A percentile compares a stretch with the other conserved stretches of the same genome.
Conservation (phyloP, 2,329 filamentous ascomycete species). For the Xylariaceae sp. region DNA sequence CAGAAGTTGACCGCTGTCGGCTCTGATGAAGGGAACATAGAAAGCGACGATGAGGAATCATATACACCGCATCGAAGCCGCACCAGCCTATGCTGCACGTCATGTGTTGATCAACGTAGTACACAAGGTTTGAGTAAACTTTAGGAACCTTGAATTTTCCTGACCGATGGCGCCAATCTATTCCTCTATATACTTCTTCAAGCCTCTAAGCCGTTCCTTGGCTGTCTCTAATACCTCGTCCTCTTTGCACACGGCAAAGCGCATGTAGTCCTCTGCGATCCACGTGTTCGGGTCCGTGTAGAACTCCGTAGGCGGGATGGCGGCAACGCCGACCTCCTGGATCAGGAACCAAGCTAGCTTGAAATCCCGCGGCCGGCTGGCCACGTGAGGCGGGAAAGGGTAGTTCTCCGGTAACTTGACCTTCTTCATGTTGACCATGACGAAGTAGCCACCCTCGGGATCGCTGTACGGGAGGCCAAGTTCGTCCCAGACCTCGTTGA, state of each 20-base stretch:
- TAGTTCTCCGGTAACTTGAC: slow-evolving; percentile 84
- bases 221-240: slow-evolving; percentile 81
- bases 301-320: slow-evolving; percentile 96
- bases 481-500: slow-evolving; percentile 81
- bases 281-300: slow-evolving; percentile 84
- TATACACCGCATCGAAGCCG: neutral
- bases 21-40: neutral
- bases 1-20: neutral
- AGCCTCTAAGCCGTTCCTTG: slow-evolving; percentile 71
- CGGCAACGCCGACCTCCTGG: slow-evolving; percentile 91
- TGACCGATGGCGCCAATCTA: slow-evolving; percentile 10
- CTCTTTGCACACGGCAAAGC: slow-evolving; percentile 96
- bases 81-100: neutral
- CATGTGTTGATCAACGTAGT: neutral
- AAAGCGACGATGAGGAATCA: neutral
- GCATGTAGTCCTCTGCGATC: slow-evolving; percentile 88
- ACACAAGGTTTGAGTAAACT: too few relatives aligned
- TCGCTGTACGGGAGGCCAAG: slow-evolving; percentile 81
- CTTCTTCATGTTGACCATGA: slow-evolving; percentile 89
- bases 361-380: slow-evolving; percentile 85
- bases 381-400: slow-evolving; percentile 86
- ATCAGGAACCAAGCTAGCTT: slow-evolving; percentile 96
- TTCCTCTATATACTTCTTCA: slow-evolving; percentile 69
- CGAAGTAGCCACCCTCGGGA: slow-evolving; percentile 96
- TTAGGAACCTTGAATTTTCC: neutral